These are phyloP conservation scores for Symbiodinium pilosum DNA, from an alignment of 73 alveolate species.

Conservation along the genomic window DNA sequence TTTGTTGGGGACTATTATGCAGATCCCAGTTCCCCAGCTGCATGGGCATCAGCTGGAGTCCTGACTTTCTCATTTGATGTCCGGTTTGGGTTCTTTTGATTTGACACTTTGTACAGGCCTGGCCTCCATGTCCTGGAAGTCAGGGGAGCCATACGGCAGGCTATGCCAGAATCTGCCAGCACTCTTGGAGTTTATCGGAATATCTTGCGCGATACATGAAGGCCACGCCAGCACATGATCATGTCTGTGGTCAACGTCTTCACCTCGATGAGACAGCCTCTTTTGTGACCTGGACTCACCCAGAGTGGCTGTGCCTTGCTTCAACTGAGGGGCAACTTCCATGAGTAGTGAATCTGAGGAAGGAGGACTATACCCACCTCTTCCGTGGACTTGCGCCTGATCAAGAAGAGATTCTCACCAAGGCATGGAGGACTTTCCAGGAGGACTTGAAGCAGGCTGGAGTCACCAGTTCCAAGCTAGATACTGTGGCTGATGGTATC, in stretches of 20 bases:
- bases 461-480: not conserved
- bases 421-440: conserved; percentile 38
- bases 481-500: too few relatives aligned
- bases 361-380: conserved; percentile 87
- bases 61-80: too few relatives aligned
- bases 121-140: conserved; percentile 88
- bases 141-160: conserved; percentile 86
- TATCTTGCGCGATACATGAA: not conserved
- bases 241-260: conserved; percentile 88
- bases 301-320: not conserved
- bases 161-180: not conserved
- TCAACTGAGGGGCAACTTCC: not conserved
- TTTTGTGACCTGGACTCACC: conserved; percentile 13
- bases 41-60: too few relatives aligned
- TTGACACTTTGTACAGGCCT: not conserved
- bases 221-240: conserved; percentile 94
- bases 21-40: conserved; percentile 9
- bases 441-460: conserved; percentile 36
- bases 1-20: conserved; percentile 72
- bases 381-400: conserved; percentile 42
- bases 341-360: conserved; percentile 17
- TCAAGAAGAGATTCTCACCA: conserved; percentile 25
- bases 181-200: not conserved
- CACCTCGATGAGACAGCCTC: conserved; percentile 69
- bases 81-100: too few relatives aligned